Evolutionary conservation across 169 alveolate species (phyloP).

Genomic region (Eimeria acervulina): DNA sequence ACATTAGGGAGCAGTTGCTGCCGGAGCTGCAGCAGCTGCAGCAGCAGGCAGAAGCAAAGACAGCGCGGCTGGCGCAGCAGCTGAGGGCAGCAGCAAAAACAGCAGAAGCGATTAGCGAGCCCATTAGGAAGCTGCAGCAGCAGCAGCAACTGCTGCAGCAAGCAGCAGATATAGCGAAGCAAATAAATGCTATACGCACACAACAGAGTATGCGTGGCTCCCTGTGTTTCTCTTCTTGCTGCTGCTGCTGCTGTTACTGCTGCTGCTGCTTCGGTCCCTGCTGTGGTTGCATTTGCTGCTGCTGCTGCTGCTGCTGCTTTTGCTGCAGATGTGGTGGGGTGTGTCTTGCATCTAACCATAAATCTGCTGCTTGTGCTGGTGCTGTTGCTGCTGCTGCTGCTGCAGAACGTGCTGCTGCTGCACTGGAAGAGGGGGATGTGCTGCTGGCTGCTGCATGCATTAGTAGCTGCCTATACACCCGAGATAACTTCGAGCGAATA

Average conservation of each 20-base stretch:
- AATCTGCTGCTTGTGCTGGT: neutral
- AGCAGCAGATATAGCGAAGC: slow-evolving; percentile 15
- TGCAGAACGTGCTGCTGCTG: no score
- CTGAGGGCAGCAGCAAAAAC: neutral
- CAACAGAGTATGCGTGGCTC: neutral
- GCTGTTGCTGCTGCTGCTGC: slow-evolving; percentile 50
- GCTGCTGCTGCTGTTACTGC: slow-evolving; percentile 31
- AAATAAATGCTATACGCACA: neutral
- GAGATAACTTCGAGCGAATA: slow-evolving; percentile 38
- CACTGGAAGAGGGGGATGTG: neutral
- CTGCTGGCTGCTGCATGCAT: slow-evolving; percentile 24
- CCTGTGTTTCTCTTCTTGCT: neutral
- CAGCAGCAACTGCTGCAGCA: no score
- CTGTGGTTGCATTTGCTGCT: no score
- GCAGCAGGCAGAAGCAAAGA: slow-evolving; percentile 1
- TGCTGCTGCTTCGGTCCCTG: neutral
- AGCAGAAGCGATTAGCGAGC: no score
- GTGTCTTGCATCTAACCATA: neutral
- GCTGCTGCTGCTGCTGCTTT: slow-evolving; percentile 24
- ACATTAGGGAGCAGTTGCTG: slow-evolving; percentile 33
- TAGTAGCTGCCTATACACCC: slow-evolving; percentile 7
- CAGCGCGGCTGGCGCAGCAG: slow-evolving; percentile 44
- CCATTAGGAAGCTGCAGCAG: no score
- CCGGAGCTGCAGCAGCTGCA: slow-evolving; percentile 42
- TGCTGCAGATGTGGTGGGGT: no score